Base-by-base conservation (phyloP, 2,329 filamentous ascomycete species). In the Chaetomium olivaceum region DNA sequence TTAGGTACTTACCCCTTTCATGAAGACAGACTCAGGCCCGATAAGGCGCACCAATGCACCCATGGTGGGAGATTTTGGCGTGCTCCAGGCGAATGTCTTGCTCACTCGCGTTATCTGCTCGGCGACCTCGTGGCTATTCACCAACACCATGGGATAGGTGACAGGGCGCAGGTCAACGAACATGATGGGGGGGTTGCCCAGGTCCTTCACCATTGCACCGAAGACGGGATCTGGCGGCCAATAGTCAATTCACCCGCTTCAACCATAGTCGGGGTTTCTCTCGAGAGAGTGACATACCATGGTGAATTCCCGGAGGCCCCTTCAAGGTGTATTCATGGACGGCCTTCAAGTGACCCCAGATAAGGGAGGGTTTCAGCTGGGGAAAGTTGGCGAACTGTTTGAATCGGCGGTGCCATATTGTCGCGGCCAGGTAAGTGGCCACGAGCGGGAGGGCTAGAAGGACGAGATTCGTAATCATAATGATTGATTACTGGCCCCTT, bases 81-180 rank as follows among this genome's bases (percentile, higher is more conserved):
- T 64, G 57, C 75, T 77, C 65, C 74, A 76, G 0, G 74, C 74
- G 50, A 73, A 76, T 27, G 58, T 46, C 58, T 75, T 73, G 0
- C 76, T 74, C 3, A 74, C 61, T n/a, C 70, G 73, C 0, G 77
- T 72, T 21, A 79, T 64, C 58, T 79, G 77, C 67, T 80, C 79
- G 12, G 79, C 78, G 8, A 79, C 64, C 3, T 75, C 73, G 43
- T 78, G 74, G 63, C 66, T 74, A 16, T 65, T 63, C 9, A 80
- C 60, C 23, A 79, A 25, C 11, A 75, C 66, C 67, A 80, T 71
- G 12, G 77, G 74, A 11, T 65, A 71, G 19, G 61, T 68, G n/a
- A 76, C 51, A 2, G 79, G 78, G 14, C 78, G 73, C 5, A 77
- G 64, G 52, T 80, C 78, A 14, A 78, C 23, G 0, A 78, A 58